Evolutionary conservation across 2,329 filamentous ascomycete genomes (phyloP).

Genomic region (Aspergillus eucalypticola): DNA sequence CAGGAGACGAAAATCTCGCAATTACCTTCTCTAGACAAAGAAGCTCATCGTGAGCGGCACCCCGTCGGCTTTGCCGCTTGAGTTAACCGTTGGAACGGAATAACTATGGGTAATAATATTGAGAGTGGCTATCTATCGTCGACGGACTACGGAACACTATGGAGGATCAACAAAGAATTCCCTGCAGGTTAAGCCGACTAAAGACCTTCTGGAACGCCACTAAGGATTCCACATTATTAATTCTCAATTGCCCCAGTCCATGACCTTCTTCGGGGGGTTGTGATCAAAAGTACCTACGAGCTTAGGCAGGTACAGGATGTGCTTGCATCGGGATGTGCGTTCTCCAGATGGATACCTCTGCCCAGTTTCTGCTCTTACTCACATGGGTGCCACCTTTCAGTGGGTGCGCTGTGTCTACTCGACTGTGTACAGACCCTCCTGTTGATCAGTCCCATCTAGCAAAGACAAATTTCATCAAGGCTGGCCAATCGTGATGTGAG

Average conservation of each 20-base stretch:
- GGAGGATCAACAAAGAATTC: slow-evolving; percentile 21
- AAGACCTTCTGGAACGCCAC: slow-evolving; percentile 18
- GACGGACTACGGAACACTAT: slow-evolving; percentile 7
- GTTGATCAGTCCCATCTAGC: neutral
- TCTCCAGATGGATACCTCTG: neutral
- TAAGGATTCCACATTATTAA: slow-evolving; percentile 10
- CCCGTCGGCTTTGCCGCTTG: neutral
- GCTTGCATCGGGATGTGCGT: neutral
- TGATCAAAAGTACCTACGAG: neutral
- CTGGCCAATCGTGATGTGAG: slow-evolving; percentile 4
- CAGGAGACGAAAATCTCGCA: slow-evolving; percentile 11
- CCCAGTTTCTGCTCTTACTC: neutral
- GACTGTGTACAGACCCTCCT: neutral
- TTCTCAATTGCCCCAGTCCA: neutral
- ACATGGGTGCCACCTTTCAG: neutral
- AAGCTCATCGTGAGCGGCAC: slow-evolving; percentile 1
- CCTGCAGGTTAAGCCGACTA: slow-evolving; percentile 15
- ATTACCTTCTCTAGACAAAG: neutral
- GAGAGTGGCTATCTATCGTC: neutral
- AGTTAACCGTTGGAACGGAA: neutral
- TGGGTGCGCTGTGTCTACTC: neutral
- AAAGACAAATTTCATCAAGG: neutral
- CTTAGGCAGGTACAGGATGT: neutral
- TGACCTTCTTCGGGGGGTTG: neutral
- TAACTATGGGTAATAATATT: neutral